These are phyloP conservation scores for Geotrichum citri-aurantii DNA, from an alignment of 1,139 yeast species.

Conservation along the genomic window DNA sequence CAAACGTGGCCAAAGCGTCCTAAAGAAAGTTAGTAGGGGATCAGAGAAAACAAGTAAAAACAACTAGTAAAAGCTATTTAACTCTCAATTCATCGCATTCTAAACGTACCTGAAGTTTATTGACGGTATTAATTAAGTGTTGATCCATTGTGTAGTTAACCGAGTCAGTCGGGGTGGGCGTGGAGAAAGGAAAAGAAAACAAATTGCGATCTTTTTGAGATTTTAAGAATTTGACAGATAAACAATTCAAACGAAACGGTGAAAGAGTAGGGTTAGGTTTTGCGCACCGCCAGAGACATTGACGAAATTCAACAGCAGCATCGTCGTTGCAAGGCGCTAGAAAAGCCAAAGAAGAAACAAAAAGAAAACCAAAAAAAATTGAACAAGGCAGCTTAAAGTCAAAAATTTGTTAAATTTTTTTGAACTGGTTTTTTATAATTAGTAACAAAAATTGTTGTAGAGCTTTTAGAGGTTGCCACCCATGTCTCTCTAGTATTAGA, in stretches of 20 bases:
- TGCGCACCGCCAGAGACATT: background rate
- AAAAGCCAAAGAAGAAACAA: background rate
- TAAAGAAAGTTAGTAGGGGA: conserved; percentile 1
- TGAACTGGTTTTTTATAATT: no score
- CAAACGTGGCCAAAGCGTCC: conserved; percentile 88
- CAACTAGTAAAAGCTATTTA: background rate
- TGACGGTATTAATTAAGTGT: conserved; percentile 80
- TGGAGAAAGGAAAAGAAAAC: background rate
- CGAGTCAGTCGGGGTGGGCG: background rate
- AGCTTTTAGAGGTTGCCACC: no score
- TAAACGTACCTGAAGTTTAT: conserved; percentile 49
- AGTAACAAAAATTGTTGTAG: no score
- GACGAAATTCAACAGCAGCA: background rate
- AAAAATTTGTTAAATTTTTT: no score
- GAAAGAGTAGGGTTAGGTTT: background rate
- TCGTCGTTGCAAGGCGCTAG: background rate
- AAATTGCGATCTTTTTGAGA: background rate
- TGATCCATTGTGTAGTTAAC: conserved; percentile 63
- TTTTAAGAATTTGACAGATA: background rate
- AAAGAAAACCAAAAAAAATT: background rate
- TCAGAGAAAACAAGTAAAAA: background rate
- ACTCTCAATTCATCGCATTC: background rate
- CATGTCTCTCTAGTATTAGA: no score
- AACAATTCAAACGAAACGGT: background rate
- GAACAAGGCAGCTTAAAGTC: no score